A percentile compares a stretch with the other conserved stretches of the same genome.
Conservation (phyloP, 345 rosid species). For the Citrus mangshanensis region DNA sequence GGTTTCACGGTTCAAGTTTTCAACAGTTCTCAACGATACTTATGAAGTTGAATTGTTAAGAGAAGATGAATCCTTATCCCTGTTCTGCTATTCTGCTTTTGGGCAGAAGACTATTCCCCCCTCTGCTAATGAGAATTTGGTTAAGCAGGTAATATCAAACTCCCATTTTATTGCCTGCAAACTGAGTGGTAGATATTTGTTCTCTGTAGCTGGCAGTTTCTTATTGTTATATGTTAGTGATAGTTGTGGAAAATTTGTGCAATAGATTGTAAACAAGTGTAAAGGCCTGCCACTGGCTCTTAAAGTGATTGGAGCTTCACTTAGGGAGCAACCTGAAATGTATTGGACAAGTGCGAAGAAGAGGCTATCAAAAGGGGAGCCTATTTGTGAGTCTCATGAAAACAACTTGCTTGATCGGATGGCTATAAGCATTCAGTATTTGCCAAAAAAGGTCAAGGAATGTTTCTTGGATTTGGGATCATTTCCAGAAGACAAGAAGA, state of each 20-base stretch:
- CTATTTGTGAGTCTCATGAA: slow-evolving; percentile 71
- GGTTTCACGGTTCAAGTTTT: slow-evolving; percentile 70
- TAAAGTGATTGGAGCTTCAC: slow-evolving; percentile 86
- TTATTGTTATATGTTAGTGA: not conserved
- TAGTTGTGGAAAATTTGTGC: slow-evolving; percentile 2
- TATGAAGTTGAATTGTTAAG: slow-evolving; percentile 64
- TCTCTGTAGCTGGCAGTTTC: not conserved
- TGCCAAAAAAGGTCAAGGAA: slow-evolving; percentile 47
- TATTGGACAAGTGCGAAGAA: slow-evolving; percentile 68
- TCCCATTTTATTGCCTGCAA: not conserved
- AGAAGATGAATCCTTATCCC: slow-evolving; percentile 57
- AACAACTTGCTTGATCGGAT: slow-evolving; percentile 63
- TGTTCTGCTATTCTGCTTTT: slow-evolving; percentile 79
- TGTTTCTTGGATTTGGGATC: slow-evolving; percentile 93
- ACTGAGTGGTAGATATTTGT: not conserved
- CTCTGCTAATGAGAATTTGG: slow-evolving; percentile 41
- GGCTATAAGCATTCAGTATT: slow-evolving; percentile 63
- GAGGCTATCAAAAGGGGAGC: slow-evolving; percentile 66
- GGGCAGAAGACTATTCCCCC: slow-evolving; percentile 59
- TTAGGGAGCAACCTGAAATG: slow-evolving; percentile 54
- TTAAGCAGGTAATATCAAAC: slow-evolving; percentile 55
- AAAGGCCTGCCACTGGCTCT: slow-evolving; percentile 96
- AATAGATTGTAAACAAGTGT: slow-evolving; percentile 73
- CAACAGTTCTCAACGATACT: slow-evolving; percentile 24
- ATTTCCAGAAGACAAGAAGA: slow-evolving; percentile 94